These are phyloP conservation scores for Onygena corvina DNA, from an alignment of 2,329 filamentous ascomycete species.

Conservation along the genomic window DNA sequence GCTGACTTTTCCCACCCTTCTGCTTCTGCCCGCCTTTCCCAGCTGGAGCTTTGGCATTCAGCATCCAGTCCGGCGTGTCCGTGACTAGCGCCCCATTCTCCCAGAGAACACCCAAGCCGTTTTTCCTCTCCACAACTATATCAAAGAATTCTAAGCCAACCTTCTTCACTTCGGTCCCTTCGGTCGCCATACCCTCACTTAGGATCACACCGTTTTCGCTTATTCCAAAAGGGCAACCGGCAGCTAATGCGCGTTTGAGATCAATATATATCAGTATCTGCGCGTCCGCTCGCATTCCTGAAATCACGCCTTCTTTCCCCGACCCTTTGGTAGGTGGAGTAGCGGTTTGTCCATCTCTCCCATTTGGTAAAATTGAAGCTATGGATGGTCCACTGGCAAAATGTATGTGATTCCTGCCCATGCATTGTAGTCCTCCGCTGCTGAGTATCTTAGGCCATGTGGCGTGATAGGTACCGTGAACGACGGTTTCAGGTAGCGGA, in stretches of 20 bases:
- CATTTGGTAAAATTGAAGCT: conserved; percentile 24
- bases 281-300: conserved; percentile 67
- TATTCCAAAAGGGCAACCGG: conserved; percentile 58
- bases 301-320: conserved; percentile 45
- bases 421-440: conserved; percentile 65
- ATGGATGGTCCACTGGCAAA: conserved; percentile 63
- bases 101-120: conserved; percentile 60
- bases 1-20: conserved; percentile 18
- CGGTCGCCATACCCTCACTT: conserved; percentile 41
- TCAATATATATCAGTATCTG: conserved; percentile 71
- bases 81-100: conserved; percentile 42
- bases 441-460: conserved; percentile 64
- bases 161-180: conserved; percentile 40
- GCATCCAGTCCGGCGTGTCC: conserved; percentile 38
- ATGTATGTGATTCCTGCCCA: conserved; percentile 82
- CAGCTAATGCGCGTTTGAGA: conserved; percentile 51
- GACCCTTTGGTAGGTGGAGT: conserved; percentile 14
- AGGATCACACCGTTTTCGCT: conserved; percentile 69
- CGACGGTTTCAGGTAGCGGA: conserved; percentile 50
- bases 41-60: conserved; percentile 27
- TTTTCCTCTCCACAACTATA: conserved; percentile 60
- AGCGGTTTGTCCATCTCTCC: conserved; percentile 14
- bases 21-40: conserved; percentile 20
- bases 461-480: conserved; percentile 81
- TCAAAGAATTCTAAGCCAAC: conserved; percentile 58